phyloP scores from a whole-genome alignment of 345 rosid species.

The Gossypium ekmanianum region DNA sequence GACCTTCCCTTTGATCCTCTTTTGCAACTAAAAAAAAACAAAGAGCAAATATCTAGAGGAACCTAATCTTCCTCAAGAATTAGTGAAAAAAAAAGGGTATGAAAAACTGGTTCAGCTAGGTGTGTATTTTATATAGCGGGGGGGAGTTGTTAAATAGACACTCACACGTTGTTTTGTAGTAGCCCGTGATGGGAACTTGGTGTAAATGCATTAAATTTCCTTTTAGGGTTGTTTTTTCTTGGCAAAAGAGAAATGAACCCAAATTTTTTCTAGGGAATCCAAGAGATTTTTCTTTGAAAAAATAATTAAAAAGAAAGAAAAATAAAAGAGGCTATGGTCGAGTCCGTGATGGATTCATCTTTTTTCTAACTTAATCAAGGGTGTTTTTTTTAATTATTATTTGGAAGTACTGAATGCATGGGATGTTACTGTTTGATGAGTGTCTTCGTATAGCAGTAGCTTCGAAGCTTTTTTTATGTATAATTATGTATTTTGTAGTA shows the following conservation, averaged over 20 bases:
- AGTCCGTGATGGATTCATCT: constrained; percentile 12
- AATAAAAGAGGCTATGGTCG: neutral
- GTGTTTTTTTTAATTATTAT: neutral
- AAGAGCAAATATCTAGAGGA: neutral
- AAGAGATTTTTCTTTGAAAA: neutral
- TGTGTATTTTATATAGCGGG: neutral
- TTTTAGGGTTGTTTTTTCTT: neutral
- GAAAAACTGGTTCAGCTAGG: neutral
- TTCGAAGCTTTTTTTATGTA: neutral
- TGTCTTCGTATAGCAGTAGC: neutral
- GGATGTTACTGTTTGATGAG: neutral
- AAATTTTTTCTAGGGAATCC: constrained; percentile 3
- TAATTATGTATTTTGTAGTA: neutral
- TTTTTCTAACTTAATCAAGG: neutral
- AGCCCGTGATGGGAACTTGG: constrained; percentile 42
- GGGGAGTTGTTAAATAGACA: neutral
- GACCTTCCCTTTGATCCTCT: neutral
- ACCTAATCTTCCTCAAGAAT: neutral
- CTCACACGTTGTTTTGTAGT: constrained; percentile 40
- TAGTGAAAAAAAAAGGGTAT: neutral
- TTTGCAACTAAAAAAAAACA: neutral
- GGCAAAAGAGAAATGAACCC: neutral
- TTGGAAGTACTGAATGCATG: neutral
- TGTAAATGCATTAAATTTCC: constrained; percentile 9
- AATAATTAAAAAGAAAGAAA: neutral